Evolutionary conservation across 148 eudicot genomes (phyloP), one percentile per base, ranked within the genome.

Genomic region (Vaccinium darrowii): DNA sequence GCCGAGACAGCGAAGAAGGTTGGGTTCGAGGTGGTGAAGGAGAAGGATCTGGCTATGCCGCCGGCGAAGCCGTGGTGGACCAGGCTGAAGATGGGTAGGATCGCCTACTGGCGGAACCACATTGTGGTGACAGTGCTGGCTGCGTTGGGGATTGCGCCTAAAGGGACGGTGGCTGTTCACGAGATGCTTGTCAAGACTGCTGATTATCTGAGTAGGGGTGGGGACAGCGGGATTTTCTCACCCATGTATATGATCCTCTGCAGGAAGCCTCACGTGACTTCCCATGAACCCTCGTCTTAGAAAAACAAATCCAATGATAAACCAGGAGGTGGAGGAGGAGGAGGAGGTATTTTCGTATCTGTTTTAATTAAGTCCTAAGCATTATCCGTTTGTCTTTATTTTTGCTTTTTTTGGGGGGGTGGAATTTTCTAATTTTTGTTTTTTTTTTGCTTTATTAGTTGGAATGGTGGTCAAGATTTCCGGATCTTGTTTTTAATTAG

Each of bases 221-320:
- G 93, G 4, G 93, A 91, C 19, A 54, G 81, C 0, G 93, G 92
- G 9, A 91, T 91, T n/a, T 91, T 91, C 50, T 74, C 79, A 11
- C 93, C 93, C 1, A 91, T 91, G 93, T 90, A 91, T 60, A 88
- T 91, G 93, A 88, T 91, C 60, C 90, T 91, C 25, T 91, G 93
- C 88, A 88, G 93, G 85, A 91, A 91, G 87, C 93, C 93, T 3
- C 74, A 19, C 56, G 23, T 12, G 19, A 16, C 83, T 33, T 30
- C 51, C 51, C 71, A 10, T 60, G 71, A 58, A 19, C 72, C 82
- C 71, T 36, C 71, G 10, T 77, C 80, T 18, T n/a, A 13, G 57
- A 13, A 54, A 11, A 56, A 73, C 7, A 33, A 13, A 72, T 4
- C 74, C 33, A 30, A 30, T 30, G 33, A 30, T 30, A 30, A 30